Evolutionary conservation across 2,329 filamentous ascomycete species (phyloP).

Genomic region (Penicillium olsonii): DNA sequence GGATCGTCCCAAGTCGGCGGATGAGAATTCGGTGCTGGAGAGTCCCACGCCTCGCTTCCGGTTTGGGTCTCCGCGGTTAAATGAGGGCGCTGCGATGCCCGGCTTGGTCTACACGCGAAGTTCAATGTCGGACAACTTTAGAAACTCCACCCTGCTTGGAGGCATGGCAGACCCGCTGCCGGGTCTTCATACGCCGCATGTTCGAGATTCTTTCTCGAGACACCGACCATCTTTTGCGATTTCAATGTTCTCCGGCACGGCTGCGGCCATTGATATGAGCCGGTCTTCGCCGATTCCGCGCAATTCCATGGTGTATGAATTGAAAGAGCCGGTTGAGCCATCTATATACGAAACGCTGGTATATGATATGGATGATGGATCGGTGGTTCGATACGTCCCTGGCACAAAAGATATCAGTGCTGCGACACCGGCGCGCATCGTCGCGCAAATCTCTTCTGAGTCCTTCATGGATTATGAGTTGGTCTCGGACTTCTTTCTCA

Average conservation of each 20-base stretch:
- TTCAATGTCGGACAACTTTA: slow-evolving; percentile 68
- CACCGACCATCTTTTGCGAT: slow-evolving; percentile 37
- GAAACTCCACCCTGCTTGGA: slow-evolving; percentile 61
- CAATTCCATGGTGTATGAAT: slow-evolving; percentile 47
- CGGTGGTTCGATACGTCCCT: slow-evolving; percentile 79
- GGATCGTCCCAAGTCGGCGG: slow-evolving; percentile 64
- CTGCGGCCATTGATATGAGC: slow-evolving; percentile 32
- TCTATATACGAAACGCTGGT: slow-evolving; percentile 79
- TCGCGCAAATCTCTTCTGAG: slow-evolving; percentile 95
- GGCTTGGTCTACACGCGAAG: slow-evolving; percentile 73
- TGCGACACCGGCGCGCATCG: slow-evolving; percentile 84
- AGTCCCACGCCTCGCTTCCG: slow-evolving; percentile 82
- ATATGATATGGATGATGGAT: slow-evolving; percentile 76
- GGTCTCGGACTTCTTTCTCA: slow-evolving; percentile 96
- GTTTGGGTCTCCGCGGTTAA: slow-evolving; percentile 80
- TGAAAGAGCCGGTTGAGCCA: slow-evolving; percentile 63
- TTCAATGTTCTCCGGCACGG: slow-evolving; percentile 39
- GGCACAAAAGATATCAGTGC: slow-evolving; percentile 75
- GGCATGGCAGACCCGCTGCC: slow-evolving; percentile 28
- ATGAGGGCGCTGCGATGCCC: slow-evolving; percentile 72
- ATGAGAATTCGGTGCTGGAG: slow-evolving; percentile 61
- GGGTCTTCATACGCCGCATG: slow-evolving; percentile 26
- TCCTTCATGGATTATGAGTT: slow-evolving; percentile 96
- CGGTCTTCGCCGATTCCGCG: slow-evolving; percentile 35
- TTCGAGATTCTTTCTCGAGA: slow-evolving; percentile 26